Conservation (phyloP, 2,329 filamentous ascomycete species). For the Phoma herbarum region DNA sequence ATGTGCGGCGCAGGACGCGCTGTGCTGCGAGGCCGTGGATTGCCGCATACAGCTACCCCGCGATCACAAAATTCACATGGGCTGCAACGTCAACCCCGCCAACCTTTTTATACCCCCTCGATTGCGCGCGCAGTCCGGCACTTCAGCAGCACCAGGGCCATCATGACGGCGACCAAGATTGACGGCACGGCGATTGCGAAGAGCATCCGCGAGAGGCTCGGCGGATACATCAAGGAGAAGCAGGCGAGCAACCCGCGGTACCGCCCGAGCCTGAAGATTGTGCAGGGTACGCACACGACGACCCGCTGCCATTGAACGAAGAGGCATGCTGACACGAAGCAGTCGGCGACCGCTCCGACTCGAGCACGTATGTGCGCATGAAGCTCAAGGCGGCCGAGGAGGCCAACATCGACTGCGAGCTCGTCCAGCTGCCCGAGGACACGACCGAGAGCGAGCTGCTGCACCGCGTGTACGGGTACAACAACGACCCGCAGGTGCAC, state of each 20-base stretch:
- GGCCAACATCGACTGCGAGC: conserved; percentile 89
- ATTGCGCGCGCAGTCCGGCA: conserved; percentile 26
- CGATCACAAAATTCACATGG: conserved; percentile 37
- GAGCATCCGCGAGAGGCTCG: conserved; percentile 83
- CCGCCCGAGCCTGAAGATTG: conserved; percentile 89
- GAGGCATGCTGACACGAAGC: conserved; percentile 13
- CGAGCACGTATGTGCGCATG: conserved; percentile 99
- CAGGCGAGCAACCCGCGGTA: conserved; percentile 87
- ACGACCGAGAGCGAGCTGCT: conserved; percentile 87
- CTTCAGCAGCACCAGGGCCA: conserved; percentile 64
- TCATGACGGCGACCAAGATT: conserved; percentile 89
- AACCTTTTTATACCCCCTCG: conserved; percentile 31
- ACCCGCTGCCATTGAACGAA: conserved; percentile 11
- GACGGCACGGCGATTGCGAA: conserved; percentile 97
- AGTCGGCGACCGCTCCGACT: conserved; percentile 95
- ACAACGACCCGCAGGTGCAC: conserved; percentile 86
- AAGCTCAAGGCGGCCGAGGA: conserved; percentile 97
- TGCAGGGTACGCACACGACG: conserved; percentile 73
- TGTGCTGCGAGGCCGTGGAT: conserved; percentile 33
- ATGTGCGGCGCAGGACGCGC: conserved; percentile 39
- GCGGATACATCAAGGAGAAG: conserved; percentile 79
- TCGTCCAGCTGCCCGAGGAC: conserved; percentile 82
- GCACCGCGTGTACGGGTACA: conserved; percentile 79
- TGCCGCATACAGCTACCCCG: conserved; percentile 46
- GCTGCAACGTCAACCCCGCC: conserved; percentile 11